phyloP scores from a whole-genome alignment of 441 rosid species.

The Bruguiera hainesii region DNA sequence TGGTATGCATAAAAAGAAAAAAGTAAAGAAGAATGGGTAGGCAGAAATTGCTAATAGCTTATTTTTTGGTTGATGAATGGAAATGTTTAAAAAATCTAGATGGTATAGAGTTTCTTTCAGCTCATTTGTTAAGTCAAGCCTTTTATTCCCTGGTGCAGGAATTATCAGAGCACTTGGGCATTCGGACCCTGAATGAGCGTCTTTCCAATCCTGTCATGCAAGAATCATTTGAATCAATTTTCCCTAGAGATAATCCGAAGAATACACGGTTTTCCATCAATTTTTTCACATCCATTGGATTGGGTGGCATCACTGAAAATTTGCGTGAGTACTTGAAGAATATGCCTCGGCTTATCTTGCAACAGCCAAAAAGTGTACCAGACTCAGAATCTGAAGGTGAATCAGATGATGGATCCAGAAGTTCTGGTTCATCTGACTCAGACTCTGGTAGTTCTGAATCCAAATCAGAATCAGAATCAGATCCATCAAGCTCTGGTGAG shows the following conservation, averaged over 20 bases:
- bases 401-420: slow-evolving; percentile 33
- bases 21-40: too few relatives aligned
- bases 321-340: slow-evolving; percentile 74
- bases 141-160: background rate
- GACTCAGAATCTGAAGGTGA: slow-evolving; percentile 32
- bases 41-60: too few relatives aligned
- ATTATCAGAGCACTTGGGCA: slow-evolving; percentile 2
- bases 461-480: slow-evolving; percentile 34
- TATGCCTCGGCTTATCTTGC: slow-evolving; percentile 91
- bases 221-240: slow-evolving; percentile 69
- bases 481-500: slow-evolving; percentile 41
- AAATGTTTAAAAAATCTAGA: too few relatives aligned
- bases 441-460: slow-evolving; percentile 28
- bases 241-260: slow-evolving; percentile 79
- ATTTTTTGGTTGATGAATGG: too few relatives aligned
- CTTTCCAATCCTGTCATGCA: background rate
- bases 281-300: slow-evolving; percentile 86
- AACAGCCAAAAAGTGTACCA: slow-evolving; percentile 58
- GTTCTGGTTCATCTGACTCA: slow-evolving; percentile 36
- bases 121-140: background rate
- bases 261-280: slow-evolving; percentile 77
- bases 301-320: slow-evolving; percentile 86
- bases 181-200: slow-evolving; percentile 5
- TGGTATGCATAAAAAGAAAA: too few relatives aligned
- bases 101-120: too few relatives aligned